Percentiles rank a stretch among this genome's conserved stretches.
These are phyloP conservation scores for Dictyostelium firmibasis DNA, from an alignment of 78 protist genomes.

Conservation along the genomic window DNA sequence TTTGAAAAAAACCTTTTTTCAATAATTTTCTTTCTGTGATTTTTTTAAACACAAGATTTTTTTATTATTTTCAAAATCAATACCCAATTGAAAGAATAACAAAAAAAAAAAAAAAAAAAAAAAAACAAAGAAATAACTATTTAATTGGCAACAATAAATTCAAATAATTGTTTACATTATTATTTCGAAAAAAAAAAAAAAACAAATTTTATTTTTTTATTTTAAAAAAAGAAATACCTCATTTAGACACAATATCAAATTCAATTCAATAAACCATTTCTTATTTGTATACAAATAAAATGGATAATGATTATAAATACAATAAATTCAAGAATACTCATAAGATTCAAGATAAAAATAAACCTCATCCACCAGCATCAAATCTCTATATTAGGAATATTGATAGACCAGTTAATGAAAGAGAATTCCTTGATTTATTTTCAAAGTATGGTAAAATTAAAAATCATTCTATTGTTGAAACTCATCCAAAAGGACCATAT, in stretches of 20 bases:
- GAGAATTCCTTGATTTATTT: slow-evolving; percentile 17
- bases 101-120: background rate
- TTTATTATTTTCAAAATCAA: background rate
- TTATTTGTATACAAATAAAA: background rate
- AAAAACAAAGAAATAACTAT: background rate
- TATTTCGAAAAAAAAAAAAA: background rate
- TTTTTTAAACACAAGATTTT: background rate
- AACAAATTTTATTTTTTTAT: background rate
- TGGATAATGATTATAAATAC: background rate
- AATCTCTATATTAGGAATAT: background rate
- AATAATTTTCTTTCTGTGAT: background rate
- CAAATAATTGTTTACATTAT: background rate
- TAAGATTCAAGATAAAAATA: background rate
- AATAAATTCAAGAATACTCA: background rate
- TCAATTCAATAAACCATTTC: background rate
- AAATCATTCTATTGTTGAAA: background rate
- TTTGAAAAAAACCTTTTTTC: background rate
- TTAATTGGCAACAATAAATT: background rate
- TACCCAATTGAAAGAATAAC: background rate
- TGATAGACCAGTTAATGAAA: background rate
- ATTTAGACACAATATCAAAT: background rate
- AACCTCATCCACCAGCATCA: background rate
- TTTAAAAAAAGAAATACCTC: background rate
- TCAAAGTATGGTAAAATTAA: slow-evolving; percentile 20
- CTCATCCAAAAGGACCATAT: slow-evolving; percentile 2